Base-by-base conservation (phyloP, 495 filamentous ascomycete genomes). In the Tuber borchii region DNA sequence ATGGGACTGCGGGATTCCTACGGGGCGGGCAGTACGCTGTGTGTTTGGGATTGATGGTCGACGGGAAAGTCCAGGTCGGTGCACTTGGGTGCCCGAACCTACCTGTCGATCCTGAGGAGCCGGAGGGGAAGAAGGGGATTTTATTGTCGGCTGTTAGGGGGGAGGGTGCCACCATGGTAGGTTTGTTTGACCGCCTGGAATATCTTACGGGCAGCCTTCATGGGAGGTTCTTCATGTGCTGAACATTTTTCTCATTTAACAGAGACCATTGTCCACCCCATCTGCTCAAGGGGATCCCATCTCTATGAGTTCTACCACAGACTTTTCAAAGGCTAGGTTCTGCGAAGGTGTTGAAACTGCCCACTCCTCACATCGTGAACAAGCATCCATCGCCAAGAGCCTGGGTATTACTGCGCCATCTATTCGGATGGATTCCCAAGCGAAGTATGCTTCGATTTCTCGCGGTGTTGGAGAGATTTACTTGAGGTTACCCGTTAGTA, bases 11-110 rank as follows among this genome's bases (percentile, higher is more conserved):
- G 84, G 95, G 95, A 40, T 99, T 99, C 85, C 87, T 99, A 72
- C 88, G 95, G 71, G 96, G 96, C n/a, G 95, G 93, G 26, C 95
- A 99, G 85, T 99, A 99, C 83, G 95, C 95, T 37, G 93, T 99
- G 43, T 97, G 94, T 83, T 88, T 99, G 1, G 95, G 88, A 45
- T 85, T 99, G 81, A 91, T 99, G 80, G 92, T 93, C 43, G 93
- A 97, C 78, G 95, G 95, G n/a, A 90, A 96, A 71, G 93, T 97
- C 76, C 94, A 95, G 83, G 93, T 96, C 72, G 95, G 95, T 72
- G 96, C 95, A 71, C 88, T 99, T 51, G 96, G 92, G 76, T 97
- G 94, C 84, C 95, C 95, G 17, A 99, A 98, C 84, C 88, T 99
- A 22, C 95, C 94, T 5, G 87, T 97, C 51, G 91, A 95, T 81